Conservation (phyloP, 2,329 filamentous ascomycete species). For the Ceratocystis variospora region DNA sequence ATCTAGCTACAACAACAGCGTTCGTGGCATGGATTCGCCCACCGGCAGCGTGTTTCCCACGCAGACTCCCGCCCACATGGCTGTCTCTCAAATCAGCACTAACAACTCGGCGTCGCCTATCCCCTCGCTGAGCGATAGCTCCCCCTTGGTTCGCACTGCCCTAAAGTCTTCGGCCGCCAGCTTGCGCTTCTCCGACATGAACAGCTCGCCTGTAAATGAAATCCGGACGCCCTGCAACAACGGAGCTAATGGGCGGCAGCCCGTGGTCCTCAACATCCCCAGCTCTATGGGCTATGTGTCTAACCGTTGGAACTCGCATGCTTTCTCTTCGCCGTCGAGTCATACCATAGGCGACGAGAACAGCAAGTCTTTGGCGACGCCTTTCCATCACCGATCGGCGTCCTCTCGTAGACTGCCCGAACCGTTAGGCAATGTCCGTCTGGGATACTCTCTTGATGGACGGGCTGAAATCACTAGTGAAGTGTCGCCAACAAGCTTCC, state of each 20-base stretch:
- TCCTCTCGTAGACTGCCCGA: constrained; percentile 5
- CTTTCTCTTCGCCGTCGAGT: constrained; percentile 36
- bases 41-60: constrained; percentile 17
- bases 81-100: background rate
- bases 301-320: constrained; percentile 43
- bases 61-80: constrained; percentile 23
- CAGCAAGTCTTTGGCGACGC: constrained; percentile 23
- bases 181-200: constrained; percentile 9
- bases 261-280: constrained; percentile 25
- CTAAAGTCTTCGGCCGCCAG: background rate
- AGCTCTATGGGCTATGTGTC: constrained; percentile 38
- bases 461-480: constrained; percentile 74
- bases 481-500: constrained; percentile 50
- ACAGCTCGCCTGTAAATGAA: constrained; percentile 17
- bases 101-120: constrained; percentile 11
- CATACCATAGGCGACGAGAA: constrained; percentile 25
- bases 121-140: constrained; percentile 16
- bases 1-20: constrained; percentile 14
- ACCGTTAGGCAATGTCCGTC: constrained; percentile 38
- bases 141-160: constrained; percentile 11
- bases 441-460: constrained; percentile 76
- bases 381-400: background rate
- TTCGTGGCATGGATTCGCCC: constrained; percentile 8
- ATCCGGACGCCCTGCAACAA: constrained; percentile 17
- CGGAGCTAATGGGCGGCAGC: background rate